Percentiles rank a stretch among this genome's conserved stretches.
Evolutionary conservation across 345 rosid species (phyloP).

Genomic region (Lepidium aucheri): DNA sequence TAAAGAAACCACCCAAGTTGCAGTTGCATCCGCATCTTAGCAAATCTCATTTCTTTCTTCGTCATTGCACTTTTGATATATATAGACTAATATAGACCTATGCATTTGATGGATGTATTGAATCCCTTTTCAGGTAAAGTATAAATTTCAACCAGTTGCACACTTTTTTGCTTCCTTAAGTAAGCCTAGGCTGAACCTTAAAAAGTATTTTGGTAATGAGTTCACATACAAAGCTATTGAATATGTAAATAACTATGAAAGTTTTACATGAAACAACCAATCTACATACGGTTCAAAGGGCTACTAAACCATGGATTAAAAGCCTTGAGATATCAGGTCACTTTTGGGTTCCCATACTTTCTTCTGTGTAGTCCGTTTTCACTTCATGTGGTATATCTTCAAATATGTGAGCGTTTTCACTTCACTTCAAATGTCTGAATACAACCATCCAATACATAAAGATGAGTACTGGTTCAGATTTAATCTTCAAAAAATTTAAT

Average conservation of each 20-base stretch:
- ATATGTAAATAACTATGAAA: not conserved
- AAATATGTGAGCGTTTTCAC: no score
- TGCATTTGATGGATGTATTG: conserved; percentile 6
- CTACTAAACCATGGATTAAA: not conserved
- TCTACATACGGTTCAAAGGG: not conserved
- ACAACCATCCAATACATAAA: no score
- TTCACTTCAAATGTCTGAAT: no score
- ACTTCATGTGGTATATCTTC: no score
- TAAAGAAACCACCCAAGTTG: conserved; percentile 51
- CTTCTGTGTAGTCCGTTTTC: no score
- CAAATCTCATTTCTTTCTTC: not conserved
- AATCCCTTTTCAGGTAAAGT: not conserved
- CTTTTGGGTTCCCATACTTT: no score
- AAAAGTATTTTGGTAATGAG: not conserved
- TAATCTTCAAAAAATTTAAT: no score
- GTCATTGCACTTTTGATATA: not conserved
- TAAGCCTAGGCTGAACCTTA: not conserved
- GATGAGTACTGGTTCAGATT: no score
- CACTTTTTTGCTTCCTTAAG: not conserved
- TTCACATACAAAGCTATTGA: not conserved
- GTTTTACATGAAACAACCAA: not conserved
- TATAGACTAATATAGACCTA: not conserved
- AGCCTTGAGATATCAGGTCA: no score
- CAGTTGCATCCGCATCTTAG: conserved; percentile 21
- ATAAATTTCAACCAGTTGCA: not conserved